phyloP scores from a whole-genome alignment of 2,329 filamentous ascomycete species.

The Tolypocladium inflatum region DNA sequence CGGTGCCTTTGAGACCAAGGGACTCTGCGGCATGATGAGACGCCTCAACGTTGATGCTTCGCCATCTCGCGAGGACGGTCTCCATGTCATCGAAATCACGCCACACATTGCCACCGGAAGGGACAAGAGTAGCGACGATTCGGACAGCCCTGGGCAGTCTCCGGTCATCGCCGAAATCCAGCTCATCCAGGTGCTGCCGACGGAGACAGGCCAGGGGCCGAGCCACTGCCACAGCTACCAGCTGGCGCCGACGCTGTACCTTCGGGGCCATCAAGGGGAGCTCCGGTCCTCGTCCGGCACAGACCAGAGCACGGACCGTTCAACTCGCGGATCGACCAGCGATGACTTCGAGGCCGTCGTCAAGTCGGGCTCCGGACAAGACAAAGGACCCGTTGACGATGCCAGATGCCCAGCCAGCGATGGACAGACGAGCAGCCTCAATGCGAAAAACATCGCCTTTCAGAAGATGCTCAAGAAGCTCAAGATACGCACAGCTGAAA shows the following conservation, averaged over 20 bases:
- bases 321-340: neutral
- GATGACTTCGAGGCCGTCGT: neutral
- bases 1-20: neutral
- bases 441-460: slow-evolving; percentile 14
- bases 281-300: neutral
- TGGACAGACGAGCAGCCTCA: neutral
- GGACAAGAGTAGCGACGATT: rapidly evolving
- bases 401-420: neutral
- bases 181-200: neutral
- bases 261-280: neutral
- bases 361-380: neutral
- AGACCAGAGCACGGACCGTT: neutral
- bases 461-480: slow-evolving; percentile 17
- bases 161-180: neutral
- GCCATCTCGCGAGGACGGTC: neutral
- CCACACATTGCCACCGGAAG: neutral
- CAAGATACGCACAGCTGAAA: slow-evolving; percentile 4
- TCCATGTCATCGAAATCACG: neutral
- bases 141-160: too few species aligned
- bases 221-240: neutral
- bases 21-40: neutral
- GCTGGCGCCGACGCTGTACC: neutral
- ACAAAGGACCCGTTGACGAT: neutral
- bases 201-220: neutral
- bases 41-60: neutral